Evolutionary conservation across 768 basidiomycete species (phyloP), one percentile per base, ranked within the genome.

Genomic region (Macrolepiota dolichaula): DNA sequence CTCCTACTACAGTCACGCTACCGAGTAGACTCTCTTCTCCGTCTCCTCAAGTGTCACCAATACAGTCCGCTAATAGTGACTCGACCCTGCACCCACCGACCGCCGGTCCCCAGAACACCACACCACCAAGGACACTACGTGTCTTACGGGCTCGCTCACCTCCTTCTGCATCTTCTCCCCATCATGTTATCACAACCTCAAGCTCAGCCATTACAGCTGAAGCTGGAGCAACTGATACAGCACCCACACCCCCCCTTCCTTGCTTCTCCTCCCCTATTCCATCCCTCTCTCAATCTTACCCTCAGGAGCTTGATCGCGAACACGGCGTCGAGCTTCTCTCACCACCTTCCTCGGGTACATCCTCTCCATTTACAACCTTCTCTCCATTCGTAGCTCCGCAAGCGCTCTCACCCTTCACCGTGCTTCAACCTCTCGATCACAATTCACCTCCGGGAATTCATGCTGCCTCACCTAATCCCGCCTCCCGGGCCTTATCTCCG

Each of bases 321-420:
- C 75, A 73, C 46, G 77, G 75, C 27, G 66, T 80, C 25, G 77
- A 78, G 58, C 71, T 81, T 25, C 71, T 80, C 51, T 80, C 78
- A 15, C 76, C 78, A 6, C 76, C 79, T 47, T 59, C 62, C 46
- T 54, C 60, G 42, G 59, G 55, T 15, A 51, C 60, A 1, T 53
- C 55, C 7, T 61, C 59, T 55, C 63, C 63, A 25, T 64, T 61
- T 46, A 29, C 59, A 11, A 64, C 57, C 51, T 58, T 61, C 37
- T 64, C 63, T 24, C 63, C 63, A 24, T 29, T 53, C 25, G 57
- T 61, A 15, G 57, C 51, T 44, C 51, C 57, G 22, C 62, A 59
- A 38, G 46, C 56, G n/a, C 62, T 57, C 40, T 56, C 61, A 10
- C 54, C 61, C 4, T 57, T 51, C n/a, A 51, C 55, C 27, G 38